Conservation (phyloP, 2,329 filamentous ascomycete genomes). For the Beauveria brongniartii region DNA sequence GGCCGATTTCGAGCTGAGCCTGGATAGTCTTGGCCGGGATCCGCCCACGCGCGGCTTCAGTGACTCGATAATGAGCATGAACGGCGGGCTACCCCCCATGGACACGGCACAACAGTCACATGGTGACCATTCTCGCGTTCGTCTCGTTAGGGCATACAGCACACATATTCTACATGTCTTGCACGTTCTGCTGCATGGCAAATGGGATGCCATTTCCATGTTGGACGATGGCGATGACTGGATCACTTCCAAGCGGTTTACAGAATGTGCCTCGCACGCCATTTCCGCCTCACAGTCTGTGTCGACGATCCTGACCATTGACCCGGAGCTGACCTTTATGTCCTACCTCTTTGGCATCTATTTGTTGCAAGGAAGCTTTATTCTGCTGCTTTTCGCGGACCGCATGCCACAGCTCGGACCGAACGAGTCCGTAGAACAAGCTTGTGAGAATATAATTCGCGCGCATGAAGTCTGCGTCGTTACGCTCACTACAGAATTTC, state of each 20-base stretch:
- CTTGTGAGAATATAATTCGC: slow-evolving; percentile 41
- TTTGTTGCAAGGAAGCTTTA: slow-evolving; percentile 41
- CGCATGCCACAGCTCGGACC: slow-evolving; percentile 38
- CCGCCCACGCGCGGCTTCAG: slow-evolving; percentile 10
- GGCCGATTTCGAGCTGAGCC: slow-evolving; percentile 30
- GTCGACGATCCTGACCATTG: slow-evolving; percentile 36
- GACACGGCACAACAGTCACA: slow-evolving; percentile 6
- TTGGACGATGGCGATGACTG: slow-evolving; percentile 40
- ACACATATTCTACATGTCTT: slow-evolving; percentile 40
- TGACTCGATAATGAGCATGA: slow-evolving; percentile 4
- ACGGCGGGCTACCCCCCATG: slow-evolving; percentile 11
- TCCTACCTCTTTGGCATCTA: slow-evolving; percentile 46
- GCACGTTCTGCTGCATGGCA: slow-evolving; percentile 38
- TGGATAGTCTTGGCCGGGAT: slow-evolving; percentile 24
- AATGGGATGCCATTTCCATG: slow-evolving; percentile 42
- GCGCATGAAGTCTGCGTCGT: slow-evolving; percentile 44
- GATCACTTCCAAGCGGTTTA: slow-evolving; percentile 38
- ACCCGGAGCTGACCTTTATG: slow-evolving; percentile 43
- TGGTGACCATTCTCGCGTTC: slow-evolving; percentile 23
- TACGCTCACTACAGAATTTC: slow-evolving; percentile 41
- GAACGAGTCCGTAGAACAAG: slow-evolving; percentile 37
- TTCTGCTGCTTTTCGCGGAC: slow-evolving; percentile 40
- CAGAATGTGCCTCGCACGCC: slow-evolving; percentile 37
- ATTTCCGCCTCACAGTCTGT: slow-evolving; percentile 38
- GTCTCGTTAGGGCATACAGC: slow-evolving; percentile 38